phyloP scores from a whole-genome alignment of 768 basidiomycete species.

The Tephrocybe sp. region DNA sequence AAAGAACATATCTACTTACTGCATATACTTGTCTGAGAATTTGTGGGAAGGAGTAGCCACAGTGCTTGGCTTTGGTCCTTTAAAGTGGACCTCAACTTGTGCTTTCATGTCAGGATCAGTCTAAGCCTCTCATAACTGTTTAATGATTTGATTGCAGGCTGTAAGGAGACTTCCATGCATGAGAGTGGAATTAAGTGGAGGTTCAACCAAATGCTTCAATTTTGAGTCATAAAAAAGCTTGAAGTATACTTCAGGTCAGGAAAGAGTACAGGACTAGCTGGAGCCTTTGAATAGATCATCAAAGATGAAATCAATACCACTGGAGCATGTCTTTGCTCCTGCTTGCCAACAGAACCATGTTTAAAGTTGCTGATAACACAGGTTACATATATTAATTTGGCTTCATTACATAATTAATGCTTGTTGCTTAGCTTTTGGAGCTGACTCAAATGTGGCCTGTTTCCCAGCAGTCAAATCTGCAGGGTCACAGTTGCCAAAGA shows the following conservation, averaged over 20 bases:
- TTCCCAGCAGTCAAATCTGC: neutral
- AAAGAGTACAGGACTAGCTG: neutral
- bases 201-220: neutral
- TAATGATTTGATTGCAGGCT: no score
- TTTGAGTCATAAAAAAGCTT: neutral
- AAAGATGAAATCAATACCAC: neutral
- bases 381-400: neutral
- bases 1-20: no score
- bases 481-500: neutral
- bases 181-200: no score
- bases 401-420: neutral
- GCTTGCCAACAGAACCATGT: conserved; percentile 6
- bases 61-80: no score
- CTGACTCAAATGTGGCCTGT: neutral
- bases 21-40: no score
- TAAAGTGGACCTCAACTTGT: no score
- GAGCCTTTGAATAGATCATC: neutral
- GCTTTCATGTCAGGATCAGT: no score
- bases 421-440: neutral
- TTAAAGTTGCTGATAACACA: neutral
- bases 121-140: no score
- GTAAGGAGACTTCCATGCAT: no score
- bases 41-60: no score
- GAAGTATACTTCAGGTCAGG: neutral
- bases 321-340: neutral